Conservation (phyloP, 495 filamentous ascomycete species). For the Aspergillus coremiiformis region DNA sequence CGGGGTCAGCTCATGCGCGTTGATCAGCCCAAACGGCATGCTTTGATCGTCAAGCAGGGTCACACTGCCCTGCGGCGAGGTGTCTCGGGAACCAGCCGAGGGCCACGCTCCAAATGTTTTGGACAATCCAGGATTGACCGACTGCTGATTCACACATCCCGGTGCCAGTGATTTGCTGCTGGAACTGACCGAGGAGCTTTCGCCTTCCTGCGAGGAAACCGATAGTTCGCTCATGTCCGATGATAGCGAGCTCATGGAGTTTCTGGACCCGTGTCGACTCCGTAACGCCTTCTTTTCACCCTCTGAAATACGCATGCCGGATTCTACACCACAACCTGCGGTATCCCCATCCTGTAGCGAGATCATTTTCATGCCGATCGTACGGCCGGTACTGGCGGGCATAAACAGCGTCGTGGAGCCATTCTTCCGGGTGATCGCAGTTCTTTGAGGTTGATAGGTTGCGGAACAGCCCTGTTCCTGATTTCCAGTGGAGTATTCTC, state of each 20-base stretch:
- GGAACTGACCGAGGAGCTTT: constrained; percentile 15
- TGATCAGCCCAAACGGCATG: constrained; percentile 67
- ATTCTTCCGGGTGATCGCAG: constrained; percentile 58
- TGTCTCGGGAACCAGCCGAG: constrained; percentile 37
- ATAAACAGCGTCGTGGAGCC: constrained; percentile 85
- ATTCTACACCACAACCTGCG: constrained; percentile 31
- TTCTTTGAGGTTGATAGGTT: constrained; percentile 69
- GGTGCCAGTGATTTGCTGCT: constrained; percentile 21
- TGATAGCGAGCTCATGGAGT: constrained; percentile 33
- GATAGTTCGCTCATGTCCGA: constrained; percentile 37
- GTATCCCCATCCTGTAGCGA: constrained; percentile 37
- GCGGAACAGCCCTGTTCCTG: constrained; percentile 51
- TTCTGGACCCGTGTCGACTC: constrained; percentile 13
- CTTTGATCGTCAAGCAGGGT: constrained; percentile 65
- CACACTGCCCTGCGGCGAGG: constrained; percentile 69
- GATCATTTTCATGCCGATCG: constrained; percentile 57
- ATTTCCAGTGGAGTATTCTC: constrained; percentile 71
- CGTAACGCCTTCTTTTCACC: constrained; percentile 11
- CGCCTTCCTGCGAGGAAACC: constrained; percentile 30
- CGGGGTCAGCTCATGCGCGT: constrained; percentile 79
- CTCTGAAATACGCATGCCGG: constrained; percentile 12
- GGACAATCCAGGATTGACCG: constrained; percentile 24
- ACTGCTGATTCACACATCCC: constrained; percentile 30
- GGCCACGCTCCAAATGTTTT: constrained; percentile 35
- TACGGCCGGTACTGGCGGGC: constrained; percentile 61